Percentiles rank a stretch among this genome's conserved stretches.
Evolutionary conservation across 108 stramenopile genomes (phyloP).

Genomic region (Pseudonitzschia pungens): DNA sequence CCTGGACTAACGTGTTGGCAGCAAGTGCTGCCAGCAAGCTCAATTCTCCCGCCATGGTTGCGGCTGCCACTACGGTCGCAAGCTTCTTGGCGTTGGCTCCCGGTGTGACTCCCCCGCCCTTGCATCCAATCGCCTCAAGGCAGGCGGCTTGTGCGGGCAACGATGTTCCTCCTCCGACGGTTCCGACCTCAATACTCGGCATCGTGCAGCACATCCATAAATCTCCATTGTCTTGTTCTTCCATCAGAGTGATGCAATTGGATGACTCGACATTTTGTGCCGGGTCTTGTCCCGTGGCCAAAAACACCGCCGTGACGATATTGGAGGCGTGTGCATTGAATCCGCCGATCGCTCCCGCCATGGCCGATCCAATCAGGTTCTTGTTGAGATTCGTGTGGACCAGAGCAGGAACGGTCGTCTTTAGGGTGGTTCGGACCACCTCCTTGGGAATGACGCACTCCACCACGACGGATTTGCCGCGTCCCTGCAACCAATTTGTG

Average conservation of each 20-base stretch:
- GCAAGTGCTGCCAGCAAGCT: conserved; percentile 94
- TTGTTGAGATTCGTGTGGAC: conserved; percentile 93
- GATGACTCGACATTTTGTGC: conserved; percentile 97
- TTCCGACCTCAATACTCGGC: conserved; percentile 98
- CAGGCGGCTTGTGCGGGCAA: conserved; percentile 94
- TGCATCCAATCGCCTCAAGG: conserved; percentile 90
- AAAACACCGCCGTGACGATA: conserved; percentile 97
- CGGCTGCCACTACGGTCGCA: conserved; percentile 92
- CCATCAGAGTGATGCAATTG: conserved; percentile 95
- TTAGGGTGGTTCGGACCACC: conserved; percentile 87
- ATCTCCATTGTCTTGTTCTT: conserved; percentile 85
- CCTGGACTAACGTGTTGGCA: conserved; percentile 85
- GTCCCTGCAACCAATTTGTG: conserved; percentile 97
- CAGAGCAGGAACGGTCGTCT: conserved; percentile 91
- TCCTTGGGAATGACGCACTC: conserved; percentile 89
- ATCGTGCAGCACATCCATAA: conserved; percentile 94
- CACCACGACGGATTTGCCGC: conserved; percentile 95
- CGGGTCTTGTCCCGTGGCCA: conserved; percentile 99
- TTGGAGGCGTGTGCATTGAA: conserved; percentile 99
- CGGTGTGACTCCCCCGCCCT: conserved; percentile 74
- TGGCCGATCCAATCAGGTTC: conserved; percentile 97
- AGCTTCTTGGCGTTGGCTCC: conserved; percentile 92
- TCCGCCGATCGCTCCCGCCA: conserved; percentile 95
- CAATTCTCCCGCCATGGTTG: conserved; percentile 96
- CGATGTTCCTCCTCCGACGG: conserved; percentile 97